Evolutionary conservation across 2,329 filamentous ascomycete species (phyloP), one percentile per base, ranked within the genome.

Genomic region (Aureobasidium sp.): DNA sequence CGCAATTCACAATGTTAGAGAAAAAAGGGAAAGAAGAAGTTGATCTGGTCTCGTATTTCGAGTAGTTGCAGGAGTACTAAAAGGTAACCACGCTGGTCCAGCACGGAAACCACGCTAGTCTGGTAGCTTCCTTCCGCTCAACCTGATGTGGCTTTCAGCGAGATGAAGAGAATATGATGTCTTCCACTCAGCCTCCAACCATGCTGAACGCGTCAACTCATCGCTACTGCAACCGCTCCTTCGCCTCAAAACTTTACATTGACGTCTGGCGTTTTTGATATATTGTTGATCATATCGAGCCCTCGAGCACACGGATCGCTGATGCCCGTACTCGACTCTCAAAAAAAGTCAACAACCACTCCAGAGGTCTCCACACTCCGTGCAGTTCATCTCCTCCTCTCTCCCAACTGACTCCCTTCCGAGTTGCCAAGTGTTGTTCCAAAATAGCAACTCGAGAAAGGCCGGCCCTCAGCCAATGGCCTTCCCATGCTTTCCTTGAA

Each of bases 101-200:
- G 53, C 39, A 46, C 41, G 29, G 41, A 13, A 53, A 55, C 27
- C 26, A 29, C 46, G 46, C 46, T 48, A 48, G 23, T 26, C 17
- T 23, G 55, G 42, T 58, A 44, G 20, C 41, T 46, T 17, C 51
- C 42, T 57, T 17, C 55, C 39, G 53, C 39, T 46, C 53, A 58
- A 48, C 41, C 39, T 57, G 51, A 26, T 55, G 51, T 55, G 51
- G 51, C 51, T 55, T 34, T 39, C 50, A 36, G 50, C 50, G 50
- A 52, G 50, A 39, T 52, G 50, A 39, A 39, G 15, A 52, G 55
- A 47, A 47, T 32, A 48, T 58, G 42, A 58, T 58, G 55, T 58
- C 55, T 37, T 37, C 37, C n/a, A 34, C 32, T 37, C 44, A 47
- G 47, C 29, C 39, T 26, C 41, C 53, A 10, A 27, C 41, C 42